Evolutionary conservation across 129 eudicot genomes (phyloP).

Genomic region (Helichrysum umbraculigerum): DNA sequence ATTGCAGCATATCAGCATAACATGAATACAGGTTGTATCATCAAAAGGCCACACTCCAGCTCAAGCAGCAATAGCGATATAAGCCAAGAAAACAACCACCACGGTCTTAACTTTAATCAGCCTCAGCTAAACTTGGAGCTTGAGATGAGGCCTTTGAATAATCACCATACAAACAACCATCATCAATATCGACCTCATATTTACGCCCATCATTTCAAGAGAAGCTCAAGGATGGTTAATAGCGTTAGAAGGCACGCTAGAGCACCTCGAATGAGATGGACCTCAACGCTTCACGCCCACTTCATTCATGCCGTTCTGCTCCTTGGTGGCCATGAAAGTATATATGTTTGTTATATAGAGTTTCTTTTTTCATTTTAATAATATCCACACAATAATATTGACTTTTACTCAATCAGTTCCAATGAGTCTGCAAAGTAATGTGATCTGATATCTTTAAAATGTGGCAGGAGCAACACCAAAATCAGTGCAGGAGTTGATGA

Average conservation of each 20-base stretch:
- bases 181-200: conserved; percentile 49
- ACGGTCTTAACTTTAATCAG: conserved; percentile 18
- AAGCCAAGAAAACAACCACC: conserved; percentile 49
- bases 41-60: conserved; percentile 37
- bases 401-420: too few species aligned
- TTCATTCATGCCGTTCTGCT: conserved; percentile 92
- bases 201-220: conserved; percentile 52
- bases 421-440: neutral
- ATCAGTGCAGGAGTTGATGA: too few species aligned
- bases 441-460: neutral
- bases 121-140: conserved; percentile 59
- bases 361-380: neutral
- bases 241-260: conserved; percentile 58
- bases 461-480: neutral
- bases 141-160: conserved; percentile 22
- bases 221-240: conserved; percentile 44
- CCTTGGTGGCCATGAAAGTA: conserved; percentile 95
- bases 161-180: conserved; percentile 33
- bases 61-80: conserved; percentile 62
- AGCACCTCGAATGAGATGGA: conserved; percentile 95
- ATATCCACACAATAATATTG: too few species aligned
- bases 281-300: conserved; percentile 82
- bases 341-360: conserved; percentile 30
- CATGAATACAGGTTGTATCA: too few species aligned
- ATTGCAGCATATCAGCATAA: conserved; percentile 27